Evolutionary conservation across 352 stramenopile genomes (phyloP), one percentile per base, ranked within the genome.

Genomic region (Poterioochromonas sp.): DNA sequence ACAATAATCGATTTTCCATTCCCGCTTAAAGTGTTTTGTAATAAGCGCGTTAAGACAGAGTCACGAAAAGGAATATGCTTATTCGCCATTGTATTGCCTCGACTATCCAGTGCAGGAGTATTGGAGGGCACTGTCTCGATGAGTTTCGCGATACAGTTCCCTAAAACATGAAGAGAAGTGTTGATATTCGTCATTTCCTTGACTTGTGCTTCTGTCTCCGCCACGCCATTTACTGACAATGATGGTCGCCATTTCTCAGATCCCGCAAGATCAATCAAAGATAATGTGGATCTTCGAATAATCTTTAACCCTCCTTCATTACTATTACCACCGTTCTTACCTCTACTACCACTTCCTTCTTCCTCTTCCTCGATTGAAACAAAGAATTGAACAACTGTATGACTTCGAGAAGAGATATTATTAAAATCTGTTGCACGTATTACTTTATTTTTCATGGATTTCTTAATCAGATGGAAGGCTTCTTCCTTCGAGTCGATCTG

Each of bases 101-200:
- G 44, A 53, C 44, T 53, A 53, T 53, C 20, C 8, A 8, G 8
- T 20, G 44, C 44, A 53, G 44, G 20, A 20, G 8, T 20, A 65
- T 58, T 18, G 90, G 58, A 41, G 0, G n/a, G 22, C 22, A 18
- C 35, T 8, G 22, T 51, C 34, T 68, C 58, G 15, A 68, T 68
- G 1, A 76, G 34, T 29, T 1, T 20, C 26, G 68, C 15, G 0
- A 76, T 41, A 32, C 40, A 60, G 37, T 76, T 60, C 0, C 68
- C 68, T 11, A 76, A 62, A 89, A 90, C 40, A 86, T 80, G 86
- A 85, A 91, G 29, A 68, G 76, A 63, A 41, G 69, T 40, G 37
- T 78, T 65, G n/a, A 80, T 76, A 44, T 62, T 82, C 1, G 39
- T 83, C 71, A 71, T 62, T 69, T 70, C 43, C 40, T 32, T 32